Base-by-base conservation (phyloP, 768 basidiomycete genomes). In the Hebeloma cylindrosporum region DNA sequence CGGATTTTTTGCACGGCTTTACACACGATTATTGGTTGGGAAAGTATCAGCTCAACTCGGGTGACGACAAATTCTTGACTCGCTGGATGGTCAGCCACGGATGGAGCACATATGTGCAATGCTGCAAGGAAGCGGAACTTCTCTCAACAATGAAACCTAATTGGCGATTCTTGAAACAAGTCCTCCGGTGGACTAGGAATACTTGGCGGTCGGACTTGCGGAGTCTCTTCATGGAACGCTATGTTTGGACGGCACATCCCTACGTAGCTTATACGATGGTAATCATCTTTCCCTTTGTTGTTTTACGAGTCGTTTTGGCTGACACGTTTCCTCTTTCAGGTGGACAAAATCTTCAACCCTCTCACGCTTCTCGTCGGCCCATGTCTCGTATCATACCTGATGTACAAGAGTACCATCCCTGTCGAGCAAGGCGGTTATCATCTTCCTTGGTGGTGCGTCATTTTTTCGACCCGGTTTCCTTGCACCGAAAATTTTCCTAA, bases 61-160 rank as follows among this genome's bases (percentile, higher is more conserved):
- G 92, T 17, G 92, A 93, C 67, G 89, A 92, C 73, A 93, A 95
- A 66, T 95, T 92, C 69, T 70, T 95, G 60, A 97, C 93, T 13
- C 73, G 93, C 33, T 95, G 93, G 93, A 93, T 94, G 89, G 93
- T 95, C 48, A 84, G 82, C 59, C 92, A 94, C 58, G 91, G 92
- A 11, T 95, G 93, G 93, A 85, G 76, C 63, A 94, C 91, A n/a
- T 93, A 91, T 62, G 88, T 94, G 23, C 90, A 92, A 61, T 80
- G 79, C 61, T 92, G 87, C 71, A 80, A 78, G 61, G 87, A 90
- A 67, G 85, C 83, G 10, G 92, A 94, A 67, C 70, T 94, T 10
- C 69, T 93, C 48, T 87, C 83, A 61, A 94, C 92, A 40, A 97
- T 94, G 93, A 95, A 95, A 67, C 91, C 91, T 20, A 90, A 95